Evolutionary conservation across 2,329 filamentous ascomycete species (phyloP), one percentile per base, ranked within the genome.

Genomic region (Metarhizium album): DNA sequence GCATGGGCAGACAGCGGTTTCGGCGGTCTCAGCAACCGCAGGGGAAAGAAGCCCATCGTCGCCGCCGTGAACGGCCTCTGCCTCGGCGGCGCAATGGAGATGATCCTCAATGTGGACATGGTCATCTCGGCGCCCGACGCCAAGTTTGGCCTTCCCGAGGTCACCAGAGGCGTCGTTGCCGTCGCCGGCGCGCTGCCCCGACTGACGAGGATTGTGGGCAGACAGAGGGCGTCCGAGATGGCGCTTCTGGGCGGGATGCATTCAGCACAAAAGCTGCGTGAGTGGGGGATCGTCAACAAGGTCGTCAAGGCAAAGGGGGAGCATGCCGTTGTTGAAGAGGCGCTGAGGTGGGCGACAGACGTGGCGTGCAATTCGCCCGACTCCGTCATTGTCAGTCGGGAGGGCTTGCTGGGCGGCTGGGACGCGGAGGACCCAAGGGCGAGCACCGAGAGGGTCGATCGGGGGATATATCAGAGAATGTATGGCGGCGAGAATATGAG

Each of bases 71-170:
- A 90, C 60, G 87, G 87, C 6, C 70, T 85, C 18, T 86, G 84
- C 52, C 74, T 87, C 45, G 87, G 87, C 35, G 87, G 86, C 49
- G 87, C 86, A 2, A 83, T 86, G 66, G 87, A 91, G 70, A 87
- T 90, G 69, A 75, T 80, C 13, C 70, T 85, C 46, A 88, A 89
- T 66, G 79, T 77, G 55, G 87, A 93, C 69, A 69, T 91, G 51
- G 75, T 89, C 2, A 65, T 90, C 31, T 84, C 86, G 3, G 69
- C 74, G 2, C 62, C 68, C 3, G 56, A 63, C 13, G 84, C 85
- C 0, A 69, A 67, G 24, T 90, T 91, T 61, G 79, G 75, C 1
- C 71, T 90, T 6, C 86, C 87, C 0, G 87, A 90, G 66, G 83
- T 84, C 2, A 80, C 77, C 54, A 75, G 82, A 49, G 86, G 86